These are phyloP conservation scores for Pseudoscleropodium purum DNA, from an alignment of 225 moss, liverwort and hornwort genomes.

Conservation along the genomic window DNA sequence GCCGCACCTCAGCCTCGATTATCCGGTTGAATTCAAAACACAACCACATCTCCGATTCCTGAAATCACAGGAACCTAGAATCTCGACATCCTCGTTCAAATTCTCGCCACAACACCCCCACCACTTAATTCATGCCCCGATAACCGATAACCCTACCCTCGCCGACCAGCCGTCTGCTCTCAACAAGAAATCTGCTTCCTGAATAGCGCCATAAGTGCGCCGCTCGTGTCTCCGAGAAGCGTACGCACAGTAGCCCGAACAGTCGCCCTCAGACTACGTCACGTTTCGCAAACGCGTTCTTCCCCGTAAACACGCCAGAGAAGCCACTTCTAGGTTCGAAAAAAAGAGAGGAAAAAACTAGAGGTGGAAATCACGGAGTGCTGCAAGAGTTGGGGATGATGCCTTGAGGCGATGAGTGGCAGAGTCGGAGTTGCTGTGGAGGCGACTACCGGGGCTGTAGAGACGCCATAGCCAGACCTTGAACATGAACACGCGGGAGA, in stretches of 20 bases:
- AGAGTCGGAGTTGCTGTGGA: background rate
- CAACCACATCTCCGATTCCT: background rate
- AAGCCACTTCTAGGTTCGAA: background rate
- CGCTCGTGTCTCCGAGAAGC: background rate
- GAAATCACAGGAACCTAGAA: background rate
- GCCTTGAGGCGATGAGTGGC: background rate
- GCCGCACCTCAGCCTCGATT: background rate
- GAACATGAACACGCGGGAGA: slow-evolving; percentile 8
- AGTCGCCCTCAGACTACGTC: background rate
- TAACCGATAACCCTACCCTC: background rate
- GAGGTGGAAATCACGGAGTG: background rate
- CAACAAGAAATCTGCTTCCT: background rate
- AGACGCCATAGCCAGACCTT: slow-evolving; percentile 16
- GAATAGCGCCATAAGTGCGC: background rate
- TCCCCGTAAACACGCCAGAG: background rate
- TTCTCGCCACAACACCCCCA: background rate
- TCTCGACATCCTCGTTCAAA: background rate
- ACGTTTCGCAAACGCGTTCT: background rate
- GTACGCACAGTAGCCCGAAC: background rate
- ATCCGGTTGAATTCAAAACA: background rate
- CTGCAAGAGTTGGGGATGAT: background rate
- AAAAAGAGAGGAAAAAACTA: background rate
- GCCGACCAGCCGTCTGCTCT: background rate
- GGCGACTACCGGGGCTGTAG: background rate
- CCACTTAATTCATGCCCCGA: background rate